Evolutionary conservation across 345 rosid genomes (phyloP), one percentile per base, ranked within the genome.

Genomic region (Pistacia vera): DNA sequence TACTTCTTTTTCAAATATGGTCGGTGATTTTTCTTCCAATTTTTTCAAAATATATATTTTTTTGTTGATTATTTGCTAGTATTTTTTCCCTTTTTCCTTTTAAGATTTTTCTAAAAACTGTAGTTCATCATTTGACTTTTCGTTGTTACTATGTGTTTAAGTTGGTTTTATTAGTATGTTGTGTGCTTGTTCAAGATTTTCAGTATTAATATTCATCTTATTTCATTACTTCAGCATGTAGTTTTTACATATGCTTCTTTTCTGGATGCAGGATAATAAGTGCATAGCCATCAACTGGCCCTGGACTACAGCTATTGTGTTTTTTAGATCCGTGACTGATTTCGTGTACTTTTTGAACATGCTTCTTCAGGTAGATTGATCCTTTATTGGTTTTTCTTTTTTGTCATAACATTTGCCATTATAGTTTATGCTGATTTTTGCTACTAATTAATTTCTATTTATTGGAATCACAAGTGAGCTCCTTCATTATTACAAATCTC

Each of bases 291-390:
- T 92, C 33, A 79, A 88, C 58, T 68, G 79, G 90, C 69, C 84
- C 3, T 55, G 83, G 86, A 76, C 98, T 33, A 83, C 56, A 36
- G 13, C 79, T 35, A 64, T 93, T 63, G 89, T 90, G 73, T 71
- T 66, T 73, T 72, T 90, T 13, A 86, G 97, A 79, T 89, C 85
- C 81, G 0, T 88, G 67, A 90, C 90, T 4, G 99, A 95, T 84
- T 57, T 87, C 77, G 75, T 93, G 13, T 93, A 85, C 89, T 68
- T 88, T 13, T 66, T 90, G 44, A 84, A 93, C 87, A 90, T 95
- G 62, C 84, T 93, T 78, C 93, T 95, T 83, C 96, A 93, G 98
- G 98, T 95, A 76, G 36, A 54, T 60, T 41, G 60, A 36, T 61
- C 65, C 35, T 79, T 35, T 38, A 20, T 72, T 69, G 38, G 58